phyloP scores from a whole-genome alignment of 1,139 yeast genomes.

The Suhomyces bokatorum region DNA sequence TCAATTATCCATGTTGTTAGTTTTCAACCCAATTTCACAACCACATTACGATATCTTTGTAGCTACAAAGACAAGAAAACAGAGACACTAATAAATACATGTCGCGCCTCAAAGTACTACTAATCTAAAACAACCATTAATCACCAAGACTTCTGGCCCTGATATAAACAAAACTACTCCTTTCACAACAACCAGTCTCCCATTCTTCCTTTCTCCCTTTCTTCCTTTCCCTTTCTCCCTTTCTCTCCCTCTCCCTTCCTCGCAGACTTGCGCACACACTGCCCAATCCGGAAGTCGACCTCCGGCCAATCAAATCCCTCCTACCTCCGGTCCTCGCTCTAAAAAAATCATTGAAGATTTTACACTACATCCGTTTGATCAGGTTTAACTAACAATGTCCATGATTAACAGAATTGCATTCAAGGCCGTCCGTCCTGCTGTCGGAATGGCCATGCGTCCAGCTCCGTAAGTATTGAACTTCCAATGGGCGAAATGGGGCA shows the following conservation, averaged over 20 bases:
- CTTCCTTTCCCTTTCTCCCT: not conserved
- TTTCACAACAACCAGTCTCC: no score
- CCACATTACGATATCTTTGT: no score
- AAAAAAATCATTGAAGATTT: slow-evolving; percentile 11
- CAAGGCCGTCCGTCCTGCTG: slow-evolving; percentile 45
- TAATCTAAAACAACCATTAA: no score
- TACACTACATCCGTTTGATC: slow-evolving; percentile 6
- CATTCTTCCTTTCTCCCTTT: not conserved
- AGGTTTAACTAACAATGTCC: slow-evolving; percentile 31
- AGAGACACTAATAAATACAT: no score
- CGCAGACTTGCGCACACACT: slow-evolving; percentile 14
- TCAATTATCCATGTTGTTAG: no score
- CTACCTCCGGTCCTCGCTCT: slow-evolving; percentile 22
- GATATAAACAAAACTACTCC: no score
- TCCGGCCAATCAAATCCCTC: slow-evolving; percentile 41
- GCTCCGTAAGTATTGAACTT: slow-evolving; percentile 42
- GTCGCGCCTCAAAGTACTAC: no score
- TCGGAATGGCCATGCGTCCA: slow-evolving; percentile 44
- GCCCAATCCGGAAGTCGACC: slow-evolving; percentile 37
- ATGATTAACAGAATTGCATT: slow-evolving; percentile 50
- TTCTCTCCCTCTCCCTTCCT: not conserved
- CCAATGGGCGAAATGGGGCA: not conserved
- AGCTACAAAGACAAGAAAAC: no score
- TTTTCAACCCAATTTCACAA: no score
- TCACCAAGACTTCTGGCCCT: no score